Evolutionary conservation across 306 rosid species (phyloP).

Genomic region (Castanea crenata): DNA sequence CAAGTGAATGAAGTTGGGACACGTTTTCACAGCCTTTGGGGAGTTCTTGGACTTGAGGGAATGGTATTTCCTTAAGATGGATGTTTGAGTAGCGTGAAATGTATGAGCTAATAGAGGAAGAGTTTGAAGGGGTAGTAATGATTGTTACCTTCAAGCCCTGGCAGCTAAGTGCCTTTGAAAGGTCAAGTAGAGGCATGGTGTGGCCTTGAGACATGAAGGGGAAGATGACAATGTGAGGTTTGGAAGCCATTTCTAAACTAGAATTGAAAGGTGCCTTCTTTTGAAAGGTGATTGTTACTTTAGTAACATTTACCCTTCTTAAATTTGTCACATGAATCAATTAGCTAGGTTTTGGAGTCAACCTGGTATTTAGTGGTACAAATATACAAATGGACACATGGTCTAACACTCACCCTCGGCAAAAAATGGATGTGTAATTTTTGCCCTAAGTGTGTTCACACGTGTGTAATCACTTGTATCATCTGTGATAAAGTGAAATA

Average conservation of each 20-base stretch:
- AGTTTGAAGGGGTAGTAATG: slow-evolving; percentile 30
- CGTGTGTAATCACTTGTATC: too few species aligned
- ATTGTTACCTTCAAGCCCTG: slow-evolving; percentile 22
- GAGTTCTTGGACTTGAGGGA: neutral
- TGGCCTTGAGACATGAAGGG: slow-evolving; percentile 49
- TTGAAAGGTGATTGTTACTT: neutral
- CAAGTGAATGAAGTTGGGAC: neutral
- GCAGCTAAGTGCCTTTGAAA: slow-evolving; percentile 28
- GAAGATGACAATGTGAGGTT: slow-evolving; percentile 25
- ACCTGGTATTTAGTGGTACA: too few species aligned
- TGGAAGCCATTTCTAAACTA: neutral
- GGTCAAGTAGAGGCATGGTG: slow-evolving; percentile 32
- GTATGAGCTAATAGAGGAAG: neutral
- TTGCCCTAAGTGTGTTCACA: too few species aligned
- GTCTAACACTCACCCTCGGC: too few species aligned
- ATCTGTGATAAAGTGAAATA: too few species aligned
- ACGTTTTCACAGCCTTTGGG: neutral
- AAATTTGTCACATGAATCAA: too few species aligned
- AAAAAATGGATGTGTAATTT: too few species aligned
- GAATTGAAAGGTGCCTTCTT: neutral
- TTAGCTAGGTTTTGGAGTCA: too few species aligned
- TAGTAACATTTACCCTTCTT: too few species aligned
- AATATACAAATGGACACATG: too few species aligned
- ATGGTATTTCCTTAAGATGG: neutral
- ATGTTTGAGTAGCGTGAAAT: neutral